These are phyloP conservation scores for Alloteropsis angusta DNA, from an alignment of 202 grass and related monocot species.

Conservation along the genomic window DNA sequence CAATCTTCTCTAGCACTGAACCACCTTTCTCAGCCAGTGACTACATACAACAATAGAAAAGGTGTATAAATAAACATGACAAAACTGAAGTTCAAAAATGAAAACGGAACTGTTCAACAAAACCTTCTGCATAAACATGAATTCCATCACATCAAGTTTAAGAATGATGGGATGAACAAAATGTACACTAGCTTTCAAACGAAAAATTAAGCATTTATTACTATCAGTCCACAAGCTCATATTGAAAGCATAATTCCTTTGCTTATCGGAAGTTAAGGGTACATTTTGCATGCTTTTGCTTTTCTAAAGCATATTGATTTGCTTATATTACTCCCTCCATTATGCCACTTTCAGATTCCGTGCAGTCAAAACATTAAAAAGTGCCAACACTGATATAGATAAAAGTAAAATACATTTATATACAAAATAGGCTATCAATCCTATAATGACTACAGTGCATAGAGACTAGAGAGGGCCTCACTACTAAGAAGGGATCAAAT, in stretches of 20 bases:
- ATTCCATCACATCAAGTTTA: not conserved
- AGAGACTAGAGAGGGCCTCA: not conserved
- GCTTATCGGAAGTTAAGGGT: not conserved
- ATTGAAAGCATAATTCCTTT: constrained; percentile 7
- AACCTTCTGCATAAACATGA: not conserved
- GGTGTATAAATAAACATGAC: not conserved
- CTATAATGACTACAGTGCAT: not conserved
- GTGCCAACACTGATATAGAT: not conserved
- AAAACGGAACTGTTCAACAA: not conserved
- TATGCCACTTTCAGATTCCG: not conserved
- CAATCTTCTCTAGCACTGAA: constrained; percentile 72
- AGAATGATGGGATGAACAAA: not conserved
- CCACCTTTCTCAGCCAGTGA: constrained; percentile 91
- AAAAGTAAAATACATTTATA: not conserved
- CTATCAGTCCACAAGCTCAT: not conserved
- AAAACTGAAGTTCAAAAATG: constrained; percentile 5
- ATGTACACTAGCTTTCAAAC: not conserved
- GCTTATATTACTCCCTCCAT: not conserved
- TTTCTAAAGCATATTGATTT: not conserved
- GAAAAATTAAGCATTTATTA: not conserved
- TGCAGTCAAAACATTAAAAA: not conserved
- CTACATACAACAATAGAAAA: constrained; percentile 48
- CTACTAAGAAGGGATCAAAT: not conserved
- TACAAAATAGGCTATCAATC: not conserved
- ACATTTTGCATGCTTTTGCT: not conserved